These are phyloP conservation scores for Lentinula raphanica DNA, from an alignment of 768 basidiomycete species.

Conservation along the genomic window DNA sequence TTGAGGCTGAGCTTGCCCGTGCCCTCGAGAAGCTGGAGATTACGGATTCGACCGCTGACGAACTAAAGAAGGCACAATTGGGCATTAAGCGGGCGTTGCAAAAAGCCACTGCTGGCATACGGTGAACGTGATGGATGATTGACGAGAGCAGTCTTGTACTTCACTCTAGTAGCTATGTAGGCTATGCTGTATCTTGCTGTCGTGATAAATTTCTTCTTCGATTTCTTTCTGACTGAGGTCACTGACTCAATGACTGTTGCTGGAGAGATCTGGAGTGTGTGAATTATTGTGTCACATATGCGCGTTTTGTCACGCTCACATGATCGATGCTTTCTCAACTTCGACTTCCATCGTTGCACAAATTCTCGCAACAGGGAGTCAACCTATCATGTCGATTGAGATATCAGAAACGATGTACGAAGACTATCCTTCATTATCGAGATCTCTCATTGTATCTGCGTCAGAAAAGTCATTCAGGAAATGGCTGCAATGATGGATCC, in stretches of 20 bases:
- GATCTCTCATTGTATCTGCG: not conserved
- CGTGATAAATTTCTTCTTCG: not conserved
- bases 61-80: conserved; percentile 94
- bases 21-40: conserved; percentile 98
- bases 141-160: conserved; percentile 2
- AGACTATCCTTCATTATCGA: conserved; percentile 6
- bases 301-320: not conserved
- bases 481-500: conserved; percentile 74
- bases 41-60: conserved; percentile 89
- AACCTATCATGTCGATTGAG: conserved; percentile 30
- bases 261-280: too few relatives aligned
- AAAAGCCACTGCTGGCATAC: conserved; percentile 91
- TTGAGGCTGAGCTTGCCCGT: conserved; percentile 96
- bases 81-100: conserved; percentile 95
- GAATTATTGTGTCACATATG: too few relatives aligned
- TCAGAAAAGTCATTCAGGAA: conserved; percentile 61
- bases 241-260: not conserved
- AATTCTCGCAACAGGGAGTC: not conserved
- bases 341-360: not conserved
- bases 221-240: not conserved
- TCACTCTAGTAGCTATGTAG: not conserved
- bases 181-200: conserved; percentile 3
- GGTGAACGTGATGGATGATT: conserved; percentile 37
- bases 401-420: conserved; percentile 42
- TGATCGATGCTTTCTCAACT: not conserved